Conservation (phyloP, 73 alveolate species). For the Paramecium caudatum region DNA sequence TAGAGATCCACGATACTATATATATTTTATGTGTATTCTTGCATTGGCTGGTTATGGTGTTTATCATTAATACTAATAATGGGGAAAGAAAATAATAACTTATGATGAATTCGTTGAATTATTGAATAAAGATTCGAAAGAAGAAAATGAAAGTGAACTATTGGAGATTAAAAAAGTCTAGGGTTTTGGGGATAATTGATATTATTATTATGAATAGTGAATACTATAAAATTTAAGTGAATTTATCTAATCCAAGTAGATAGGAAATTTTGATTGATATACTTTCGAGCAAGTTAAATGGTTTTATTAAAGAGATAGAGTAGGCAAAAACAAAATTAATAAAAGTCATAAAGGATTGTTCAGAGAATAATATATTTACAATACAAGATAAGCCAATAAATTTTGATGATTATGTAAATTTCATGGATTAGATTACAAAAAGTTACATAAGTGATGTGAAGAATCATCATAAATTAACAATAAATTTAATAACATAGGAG, state of each 20-base stretch:
- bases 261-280: slow-evolving; percentile 36
- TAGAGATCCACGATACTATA: not conserved
- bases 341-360: slow-evolving; percentile 22
- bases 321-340: not conserved
- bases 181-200: no score
- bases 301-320: slow-evolving; percentile 9
- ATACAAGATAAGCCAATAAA: slow-evolving; percentile 16
- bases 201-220: no score
- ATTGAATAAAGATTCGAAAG: no score
- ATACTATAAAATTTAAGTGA: no score
- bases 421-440: not conserved
- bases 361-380: slow-evolving; percentile 33
- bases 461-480: not conserved
- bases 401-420: slow-evolving; percentile 25
- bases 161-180: no score
- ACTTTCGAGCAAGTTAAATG: slow-evolving; percentile 20
- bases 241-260: no score
- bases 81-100: slow-evolving; percentile 36
- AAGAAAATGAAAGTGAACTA: no score
- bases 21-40: not conserved
- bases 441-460: not conserved
- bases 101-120: not conserved
- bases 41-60: slow-evolving; percentile 16
- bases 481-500: slow-evolving; percentile 5
- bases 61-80: not conserved